Conservation (phyloP, 176 grass and related monocot species). For the Saccharum spontaneum region DNA sequence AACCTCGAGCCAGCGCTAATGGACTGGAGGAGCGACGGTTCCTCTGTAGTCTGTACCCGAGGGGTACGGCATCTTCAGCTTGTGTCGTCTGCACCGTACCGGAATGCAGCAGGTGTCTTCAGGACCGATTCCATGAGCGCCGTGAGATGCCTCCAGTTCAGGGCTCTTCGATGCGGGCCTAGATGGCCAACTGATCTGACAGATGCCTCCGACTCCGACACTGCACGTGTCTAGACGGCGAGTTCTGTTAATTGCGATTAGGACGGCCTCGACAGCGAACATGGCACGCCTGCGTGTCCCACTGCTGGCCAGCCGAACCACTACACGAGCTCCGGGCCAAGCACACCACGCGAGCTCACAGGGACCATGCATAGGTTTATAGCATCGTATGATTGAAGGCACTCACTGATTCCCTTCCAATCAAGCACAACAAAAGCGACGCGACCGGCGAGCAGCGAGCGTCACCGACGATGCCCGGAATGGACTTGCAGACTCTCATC, state of each 20-base stretch:
- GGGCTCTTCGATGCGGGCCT: not conserved
- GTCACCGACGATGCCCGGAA: not conserved
- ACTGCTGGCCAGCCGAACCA: constrained; percentile 14
- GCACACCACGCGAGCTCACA: not conserved
- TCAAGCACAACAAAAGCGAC: not conserved
- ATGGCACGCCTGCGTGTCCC: constrained; percentile 11
- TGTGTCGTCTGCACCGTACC: not conserved
- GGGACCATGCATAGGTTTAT: not conserved
- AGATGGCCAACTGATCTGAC: not conserved
- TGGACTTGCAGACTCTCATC: not conserved
- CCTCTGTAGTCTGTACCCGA: not conserved
- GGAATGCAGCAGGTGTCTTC: constrained; percentile 4
- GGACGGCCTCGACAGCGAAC: constrained; percentile 21
- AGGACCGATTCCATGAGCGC: not conserved
- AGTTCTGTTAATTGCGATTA: constrained; percentile 16
- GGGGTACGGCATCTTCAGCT: not conserved
- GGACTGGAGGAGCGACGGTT: not conserved
- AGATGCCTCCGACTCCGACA: constrained; percentile 23
- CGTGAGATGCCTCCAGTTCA: not conserved
- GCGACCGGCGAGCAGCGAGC: not conserved
- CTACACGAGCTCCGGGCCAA: not conserved
- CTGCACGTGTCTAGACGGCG: constrained; percentile 34
- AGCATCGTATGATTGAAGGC: not conserved
- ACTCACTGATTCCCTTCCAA: not conserved
- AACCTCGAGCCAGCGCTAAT: not conserved